Base-by-base conservation (phyloP, 441 rosid species). In the Theobroma grandiflorum region DNA sequence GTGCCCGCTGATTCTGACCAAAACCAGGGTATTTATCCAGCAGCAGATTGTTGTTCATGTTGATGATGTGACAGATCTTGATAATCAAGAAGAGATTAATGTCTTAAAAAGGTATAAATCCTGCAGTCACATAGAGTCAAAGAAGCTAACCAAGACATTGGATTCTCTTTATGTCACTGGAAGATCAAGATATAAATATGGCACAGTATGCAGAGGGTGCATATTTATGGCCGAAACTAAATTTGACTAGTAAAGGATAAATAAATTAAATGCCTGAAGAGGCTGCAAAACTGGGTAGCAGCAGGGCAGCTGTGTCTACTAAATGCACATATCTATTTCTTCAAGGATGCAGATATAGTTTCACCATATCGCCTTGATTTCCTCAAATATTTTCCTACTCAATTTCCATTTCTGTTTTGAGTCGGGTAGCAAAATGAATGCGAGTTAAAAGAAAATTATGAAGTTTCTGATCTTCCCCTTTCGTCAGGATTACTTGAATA, bases 291-390 rank as follows among this genome's bases (percentile, higher is more conserved):
- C 55, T 22, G 37, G 26, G 43, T 72, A 10, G 58, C 49, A 8
- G 75, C 10, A 37, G 6, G 20, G 38, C 68, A 74, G 11, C 65
- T 6, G 42, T 3, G 47, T 6, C 11, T 33, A 26, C 50, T 50
- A 35, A 81, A 76, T 69, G 64, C 37, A 76, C 68, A 37, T n/a
- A 6, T 37, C 62, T 38, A 38, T 55, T 9, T 40, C 59, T 38
- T 67, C 52, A 49, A 22, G 33, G 33, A 16, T 33, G 38, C 3
- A 26, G 33, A 20, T 8, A 67, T 6, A 66, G 0, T 61, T 63
- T 79, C 53, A 58, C 38, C 79, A n/a, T 4, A 76, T n/a, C 58
- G 5, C 80, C 71, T 42, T 63, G 57, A 76, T 70, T 69, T 76
- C 26, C 42, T 20, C 15, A 2, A 10, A 42, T 8, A 40, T 26